Evolutionary conservation across 768 basidiomycete genomes (phyloP), one percentile per base, ranked within the genome.

Genomic region (Kwoniella newhampshirensis): DNA sequence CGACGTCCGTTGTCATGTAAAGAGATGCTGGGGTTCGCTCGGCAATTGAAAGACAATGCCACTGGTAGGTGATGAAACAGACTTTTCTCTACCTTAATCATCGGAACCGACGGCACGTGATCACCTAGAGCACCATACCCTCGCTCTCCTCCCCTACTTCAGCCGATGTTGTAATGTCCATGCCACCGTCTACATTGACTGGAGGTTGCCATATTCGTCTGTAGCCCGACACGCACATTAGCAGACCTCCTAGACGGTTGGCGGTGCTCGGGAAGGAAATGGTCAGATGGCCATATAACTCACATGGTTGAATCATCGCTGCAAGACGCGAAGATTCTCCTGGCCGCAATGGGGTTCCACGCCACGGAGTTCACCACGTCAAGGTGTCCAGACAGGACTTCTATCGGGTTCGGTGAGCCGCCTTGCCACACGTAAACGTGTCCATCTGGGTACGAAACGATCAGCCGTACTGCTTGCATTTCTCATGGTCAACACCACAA

Each of bases 341-440:
- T 84, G 64, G 85, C 83, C 71, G 91, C 87, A 47, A 81, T 81
- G 18, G 91, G 91, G 76, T 96, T 93, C 96, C 96, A 99, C 32
- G 92, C 87, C 15, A 98, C 93, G 13, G 88, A 86, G 75, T 97
- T 99, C 60, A 99, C 93, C 60, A 87, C 88, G 55, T 79, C 79
- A n/a, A 85, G 86, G 67, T 98, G 94, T 0, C 96, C 96, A 2
- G 83, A 75, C 2, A 99, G 82, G n/a, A 86, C 82, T 75, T 96
- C 91, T n/a, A 98, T 81, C 41, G 93, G 81, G 2, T 81, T 79
- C 1, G 87, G 88, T 9, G 87, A 87, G 66, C 90, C 87, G 43
- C 88, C 84, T 74, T 97, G 89, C 93, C 94, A 99, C 32, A 97
- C 84, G 78, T 97, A 96, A 42, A 98, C 87, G 61, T 88, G 88